A percentile compares a stretch with the other conserved stretches of the same genome.
phyloP scores from a whole-genome alignment of 2,329 filamentous ascomycete species.

The Pestalotiopsis sp. region DNA sequence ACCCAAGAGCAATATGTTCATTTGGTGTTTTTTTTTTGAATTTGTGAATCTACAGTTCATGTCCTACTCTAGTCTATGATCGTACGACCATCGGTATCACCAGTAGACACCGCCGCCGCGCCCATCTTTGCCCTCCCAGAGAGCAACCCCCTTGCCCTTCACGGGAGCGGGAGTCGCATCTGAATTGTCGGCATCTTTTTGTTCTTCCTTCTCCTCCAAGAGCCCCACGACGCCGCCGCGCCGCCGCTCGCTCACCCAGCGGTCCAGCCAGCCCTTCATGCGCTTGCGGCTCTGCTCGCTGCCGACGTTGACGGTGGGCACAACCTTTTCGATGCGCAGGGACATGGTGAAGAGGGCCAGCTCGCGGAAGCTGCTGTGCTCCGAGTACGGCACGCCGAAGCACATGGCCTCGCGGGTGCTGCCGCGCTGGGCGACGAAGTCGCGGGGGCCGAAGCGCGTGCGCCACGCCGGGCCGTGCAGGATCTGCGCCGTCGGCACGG shows the following conservation, averaged over 20 bases:
- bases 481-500: slow-evolving; percentile 51
- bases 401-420: slow-evolving; percentile 82
- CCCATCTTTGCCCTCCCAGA: slow-evolving; percentile 45
- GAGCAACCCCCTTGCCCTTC: slow-evolving; percentile 15
- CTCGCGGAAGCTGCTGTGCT: slow-evolving; percentile 94
- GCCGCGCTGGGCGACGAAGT: slow-evolving; percentile 81
- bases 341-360: slow-evolving; percentile 91
- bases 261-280: slow-evolving; percentile 68
- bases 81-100: slow-evolving; percentile 26
- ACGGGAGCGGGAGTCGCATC: not conserved
- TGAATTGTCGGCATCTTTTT: slow-evolving; percentile 30
- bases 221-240: slow-evolving; percentile 55
- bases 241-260: slow-evolving; percentile 62
- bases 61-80: not conserved
- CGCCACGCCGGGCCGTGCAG: slow-evolving; percentile 71
- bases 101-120: slow-evolving; percentile 42
- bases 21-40: not conserved
- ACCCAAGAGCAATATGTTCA: not conserved
- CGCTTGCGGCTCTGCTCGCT: slow-evolving; percentile 58
- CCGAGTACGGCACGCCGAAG: slow-evolving; percentile 93
- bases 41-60: not conserved
- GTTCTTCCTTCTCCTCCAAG: slow-evolving; percentile 40
- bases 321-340: slow-evolving; percentile 82
- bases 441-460: slow-evolving; percentile 68
- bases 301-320: slow-evolving; percentile 88